Evolutionary conservation across 2,329 filamentous ascomycete species (phyloP).

Genomic region (Hirsutella thompsonii): DNA sequence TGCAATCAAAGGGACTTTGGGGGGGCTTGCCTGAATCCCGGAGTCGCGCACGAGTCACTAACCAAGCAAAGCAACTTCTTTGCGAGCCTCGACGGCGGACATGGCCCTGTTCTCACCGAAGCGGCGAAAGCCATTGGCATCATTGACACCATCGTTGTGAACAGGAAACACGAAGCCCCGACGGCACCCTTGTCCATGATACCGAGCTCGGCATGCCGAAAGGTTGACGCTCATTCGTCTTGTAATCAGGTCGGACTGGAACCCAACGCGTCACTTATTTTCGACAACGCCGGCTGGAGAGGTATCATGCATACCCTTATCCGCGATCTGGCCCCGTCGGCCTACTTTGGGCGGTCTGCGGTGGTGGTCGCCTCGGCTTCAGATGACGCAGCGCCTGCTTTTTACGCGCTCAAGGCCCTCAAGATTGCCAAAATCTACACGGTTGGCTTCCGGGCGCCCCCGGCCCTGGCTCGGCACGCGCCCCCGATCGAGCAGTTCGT

Average conservation of each 20-base stretch:
- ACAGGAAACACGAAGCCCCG: conserved; percentile 25
- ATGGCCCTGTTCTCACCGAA: conserved; percentile 52
- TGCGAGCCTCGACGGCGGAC: conserved; percentile 32
- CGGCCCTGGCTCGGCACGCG: conserved; percentile 45
- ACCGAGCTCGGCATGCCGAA: conserved; percentile 30
- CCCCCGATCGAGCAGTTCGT: conserved; percentile 70
- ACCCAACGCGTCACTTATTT: conserved; percentile 46
- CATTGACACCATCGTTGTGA: conserved; percentile 68
- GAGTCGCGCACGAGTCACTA: conserved; percentile 47
- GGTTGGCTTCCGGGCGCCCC: conserved; percentile 60
- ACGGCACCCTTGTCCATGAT: conserved; percentile 34
- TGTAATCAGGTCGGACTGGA: conserved; percentile 23
- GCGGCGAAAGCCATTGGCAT: conserved; percentile 68
- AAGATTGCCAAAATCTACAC: conserved; percentile 72
- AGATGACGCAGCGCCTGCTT: conserved; percentile 63
- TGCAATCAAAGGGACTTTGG: conserved; percentile 66
- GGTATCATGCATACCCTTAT: conserved; percentile 73
- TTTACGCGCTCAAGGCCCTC: conserved; percentile 67
- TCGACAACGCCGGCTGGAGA: conserved; percentile 78
- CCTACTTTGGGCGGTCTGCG: conserved; percentile 63
- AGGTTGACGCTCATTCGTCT: conserved; percentile 9
- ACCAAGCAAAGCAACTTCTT: conserved; percentile 43
- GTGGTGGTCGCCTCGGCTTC: conserved; percentile 62
- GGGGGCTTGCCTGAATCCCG: conserved; percentile 68
- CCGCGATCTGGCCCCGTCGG: conserved; percentile 69